These are phyloP conservation scores for Peronospora tabacina DNA, from an alignment of 352 stramenopile species.

Conservation along the genomic window DNA sequence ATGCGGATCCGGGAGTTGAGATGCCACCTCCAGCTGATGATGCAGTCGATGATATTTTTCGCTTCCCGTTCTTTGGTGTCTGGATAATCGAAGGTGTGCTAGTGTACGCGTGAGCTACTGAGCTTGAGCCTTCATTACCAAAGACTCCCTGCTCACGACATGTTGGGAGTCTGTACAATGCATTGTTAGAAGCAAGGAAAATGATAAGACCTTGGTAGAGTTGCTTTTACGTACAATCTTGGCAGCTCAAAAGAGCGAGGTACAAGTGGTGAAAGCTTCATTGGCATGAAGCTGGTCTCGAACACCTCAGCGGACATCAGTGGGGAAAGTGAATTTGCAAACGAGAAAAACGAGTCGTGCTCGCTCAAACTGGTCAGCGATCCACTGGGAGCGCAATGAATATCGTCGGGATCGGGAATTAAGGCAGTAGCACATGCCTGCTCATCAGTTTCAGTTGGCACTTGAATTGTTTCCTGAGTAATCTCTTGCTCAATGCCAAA, in stretches of 20 bases:
- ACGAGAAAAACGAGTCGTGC: slow-evolving; percentile 76
- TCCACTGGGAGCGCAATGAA: slow-evolving; percentile 38
- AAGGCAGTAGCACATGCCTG: slow-evolving; percentile 4
- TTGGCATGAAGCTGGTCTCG: slow-evolving; percentile 50
- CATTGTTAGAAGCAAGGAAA: slow-evolving; percentile 7
- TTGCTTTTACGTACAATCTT: slow-evolving; percentile 43
- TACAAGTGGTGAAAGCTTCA: slow-evolving; percentile 55
- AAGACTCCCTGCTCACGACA: slow-evolving; percentile 37
- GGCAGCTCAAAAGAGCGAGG: slow-evolving; percentile 47
- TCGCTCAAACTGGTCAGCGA: slow-evolving; percentile 34
- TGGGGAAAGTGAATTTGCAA: slow-evolving; percentile 68
- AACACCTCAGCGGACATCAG: slow-evolving; percentile 50
- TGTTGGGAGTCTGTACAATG: slow-evolving; percentile 41
- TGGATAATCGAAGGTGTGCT: slow-evolving; percentile 5
- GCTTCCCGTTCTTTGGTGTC: slow-evolving; percentile 11
- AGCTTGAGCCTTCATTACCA: slow-evolving; percentile 5
- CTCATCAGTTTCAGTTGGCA: neutral
- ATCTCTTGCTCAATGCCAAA: slow-evolving; percentile 4
- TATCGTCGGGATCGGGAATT: slow-evolving; percentile 22
- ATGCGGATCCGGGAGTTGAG: slow-evolving; percentile 32
- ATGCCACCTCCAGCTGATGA: slow-evolving; percentile 22
- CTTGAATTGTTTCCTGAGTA: slow-evolving; percentile 10
- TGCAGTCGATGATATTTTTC: slow-evolving; percentile 10
- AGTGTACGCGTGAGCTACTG: neutral
- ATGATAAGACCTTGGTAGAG: neutral